These are phyloP conservation scores for Aspergillus saccharolyticus DNA, from an alignment of 495 filamentous ascomycete genomes.

Conservation along the genomic window DNA sequence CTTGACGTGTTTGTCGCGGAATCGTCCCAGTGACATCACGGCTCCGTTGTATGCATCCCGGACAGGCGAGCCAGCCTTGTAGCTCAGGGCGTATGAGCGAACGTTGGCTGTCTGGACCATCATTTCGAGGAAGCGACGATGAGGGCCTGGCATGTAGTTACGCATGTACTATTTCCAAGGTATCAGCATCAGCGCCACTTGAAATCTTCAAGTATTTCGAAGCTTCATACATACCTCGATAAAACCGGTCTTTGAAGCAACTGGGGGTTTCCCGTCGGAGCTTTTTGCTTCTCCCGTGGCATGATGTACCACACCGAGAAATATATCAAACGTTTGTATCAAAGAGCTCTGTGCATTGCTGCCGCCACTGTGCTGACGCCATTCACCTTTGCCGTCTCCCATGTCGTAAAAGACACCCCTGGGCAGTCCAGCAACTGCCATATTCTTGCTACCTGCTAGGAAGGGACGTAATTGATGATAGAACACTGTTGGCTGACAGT, in stretches of 20 bases:
- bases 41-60: slow-evolving; percentile 81
- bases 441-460: slow-evolving; percentile 91
- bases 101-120: slow-evolving; percentile 74
- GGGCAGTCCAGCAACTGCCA: slow-evolving; percentile 86
- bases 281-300: slow-evolving; percentile 68
- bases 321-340: slow-evolving; percentile 88
- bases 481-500: slow-evolving; percentile 80
- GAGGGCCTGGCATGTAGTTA: slow-evolving; percentile 90
- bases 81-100: slow-evolving; percentile 66
- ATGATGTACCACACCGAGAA: slow-evolving; percentile 80
- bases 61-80: slow-evolving; percentile 54
- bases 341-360: slow-evolving; percentile 93
- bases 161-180: slow-evolving; percentile 84
- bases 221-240: slow-evolving; percentile 26
- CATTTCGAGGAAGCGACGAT: slow-evolving; percentile 77
- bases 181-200: not conserved
- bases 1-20: slow-evolving; percentile 88
- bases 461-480: slow-evolving; percentile 89
- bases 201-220: not conserved
- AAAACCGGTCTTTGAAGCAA: slow-evolving; percentile 19
- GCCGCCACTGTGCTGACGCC: slow-evolving; percentile 77
- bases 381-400: slow-evolving; percentile 61
- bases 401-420: slow-evolving; percentile 83
- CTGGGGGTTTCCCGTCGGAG: slow-evolving; percentile 13
- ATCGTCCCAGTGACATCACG: slow-evolving; percentile 70